Base-by-base conservation (phyloP, 1,284 basidiomycete genomes). In the Coniophora puteana region DNA sequence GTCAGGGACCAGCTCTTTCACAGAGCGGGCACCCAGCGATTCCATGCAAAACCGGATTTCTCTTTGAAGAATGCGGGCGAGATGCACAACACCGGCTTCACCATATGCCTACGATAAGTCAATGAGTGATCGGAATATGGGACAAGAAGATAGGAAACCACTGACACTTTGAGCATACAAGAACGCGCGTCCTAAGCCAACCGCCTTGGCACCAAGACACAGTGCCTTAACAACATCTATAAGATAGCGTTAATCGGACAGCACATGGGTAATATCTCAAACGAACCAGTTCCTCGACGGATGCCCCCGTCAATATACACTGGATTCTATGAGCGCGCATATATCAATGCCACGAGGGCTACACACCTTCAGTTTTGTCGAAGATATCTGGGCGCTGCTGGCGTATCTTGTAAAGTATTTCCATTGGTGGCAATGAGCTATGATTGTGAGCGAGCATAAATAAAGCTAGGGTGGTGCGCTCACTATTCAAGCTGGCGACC, bases 301-400 rank as follows among this genome's bases (percentile, higher is more conserved):
- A 93, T 71, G 4, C 93, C 93, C 12, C 93, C 93, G 58, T 97
- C 93, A 43, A 95, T 80, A 53, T 89, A 94, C 12, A 97, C 88
- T 80, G 50, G 30, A 4, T 44, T 4, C 21, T 12, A 25, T 20
- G 18, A 37, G 29, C 36, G 24, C 24, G 13, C 14, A n/a, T 17
- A 34, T 31, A 20, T 38, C 8, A 22, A 25, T 10, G 28, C 3
- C 10, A 24, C 18, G 16, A 18, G 4, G 23, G 13, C 16, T 22
- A 53, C 52, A 23, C 46, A 76, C 84, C 83, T 76, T 87, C 84
- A 8, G 78, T 43, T 60, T 76, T 80, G 40, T 76, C 59, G 46
- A 94, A 85, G n/a, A 91, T 69, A 45, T 88, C 80, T 1, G 91
- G 90, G 30, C 80, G 72, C 50, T 83, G 72, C 48, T 77, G 71